These are phyloP conservation scores for Paramecium caudatum DNA, from an alignment of 73 alveolate genomes.

Conservation along the genomic window DNA sequence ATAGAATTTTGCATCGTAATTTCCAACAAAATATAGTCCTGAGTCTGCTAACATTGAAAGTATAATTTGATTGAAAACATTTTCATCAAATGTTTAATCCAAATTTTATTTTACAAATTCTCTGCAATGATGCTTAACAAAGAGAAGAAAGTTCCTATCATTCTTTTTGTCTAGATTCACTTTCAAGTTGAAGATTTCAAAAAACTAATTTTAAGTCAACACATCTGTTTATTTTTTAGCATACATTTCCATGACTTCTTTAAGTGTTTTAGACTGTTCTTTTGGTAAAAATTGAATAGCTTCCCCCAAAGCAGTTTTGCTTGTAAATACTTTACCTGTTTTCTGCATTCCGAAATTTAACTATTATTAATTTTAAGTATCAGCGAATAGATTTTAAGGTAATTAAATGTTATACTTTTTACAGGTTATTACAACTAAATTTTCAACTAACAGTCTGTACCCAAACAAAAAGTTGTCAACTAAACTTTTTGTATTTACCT, in stretches of 20 bases:
- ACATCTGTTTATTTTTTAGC: background rate
- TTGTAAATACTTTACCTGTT: conserved; percentile 26
- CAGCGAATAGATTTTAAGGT: conserved; percentile 43
- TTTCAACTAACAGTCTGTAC: conserved; percentile 42
- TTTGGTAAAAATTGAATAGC: conserved; percentile 40
- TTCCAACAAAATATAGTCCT: conserved; percentile 66
- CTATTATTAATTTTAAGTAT: background rate
- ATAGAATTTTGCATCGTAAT: conserved; percentile 40
- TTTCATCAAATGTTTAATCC: conserved; percentile 34
- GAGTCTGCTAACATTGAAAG: conserved; percentile 5
- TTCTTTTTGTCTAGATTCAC: conserved; percentile 33
- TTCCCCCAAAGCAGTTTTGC: conserved; percentile 17
- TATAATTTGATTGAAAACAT: conserved; percentile 42
- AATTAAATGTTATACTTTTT: conserved; percentile 30
- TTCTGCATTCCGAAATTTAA: conserved; percentile 31
- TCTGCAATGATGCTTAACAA: conserved; percentile 53
- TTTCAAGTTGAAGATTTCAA: conserved; percentile 2
- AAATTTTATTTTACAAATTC: background rate
- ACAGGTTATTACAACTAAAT: conserved; percentile 41
- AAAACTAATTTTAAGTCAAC: background rate
- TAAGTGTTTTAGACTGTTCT: conserved; percentile 5
- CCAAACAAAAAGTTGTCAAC: conserved; percentile 66
- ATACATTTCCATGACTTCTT: conserved; percentile 27
- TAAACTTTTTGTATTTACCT: conserved; percentile 22
- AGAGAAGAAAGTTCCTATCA: conserved; percentile 43